These are phyloP conservation scores for Albugo candida DNA, from an alignment of 352 stramenopile species.

Conservation along the genomic window DNA sequence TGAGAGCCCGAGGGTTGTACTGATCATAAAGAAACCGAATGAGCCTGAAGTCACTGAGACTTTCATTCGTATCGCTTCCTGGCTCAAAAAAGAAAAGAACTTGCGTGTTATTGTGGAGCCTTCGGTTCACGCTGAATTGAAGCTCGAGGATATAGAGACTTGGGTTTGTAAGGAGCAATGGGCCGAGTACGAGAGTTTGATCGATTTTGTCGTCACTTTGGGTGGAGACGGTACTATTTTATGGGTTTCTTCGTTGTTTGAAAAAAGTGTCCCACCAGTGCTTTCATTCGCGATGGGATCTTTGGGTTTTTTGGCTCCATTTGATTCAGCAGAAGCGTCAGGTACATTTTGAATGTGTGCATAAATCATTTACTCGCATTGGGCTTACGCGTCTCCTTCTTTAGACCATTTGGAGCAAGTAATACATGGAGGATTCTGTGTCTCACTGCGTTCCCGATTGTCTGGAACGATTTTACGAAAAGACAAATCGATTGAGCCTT, in stretches of 20 bases:
- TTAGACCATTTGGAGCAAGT: conserved; percentile 47
- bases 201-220: conserved; percentile 87
- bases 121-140: conserved; percentile 40
- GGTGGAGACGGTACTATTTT: conserved; percentile 88
- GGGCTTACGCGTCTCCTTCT: neutral
- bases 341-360: conserved; percentile 8
- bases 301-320: conserved; percentile 92
- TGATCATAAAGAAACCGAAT: conserved; percentile 82
- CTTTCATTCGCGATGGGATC: conserved; percentile 89
- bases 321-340: conserved; percentile 49
- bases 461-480: conserved; percentile 48
- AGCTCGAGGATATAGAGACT: conserved; percentile 30
- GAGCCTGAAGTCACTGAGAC: conserved; percentile 55
- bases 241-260: conserved; percentile 77
- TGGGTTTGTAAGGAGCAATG: conserved; percentile 41
- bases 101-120: conserved; percentile 60
- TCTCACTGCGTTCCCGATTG: conserved; percentile 61
- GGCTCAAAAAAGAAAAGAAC: conserved; percentile 55
- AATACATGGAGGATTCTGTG: conserved; percentile 67
- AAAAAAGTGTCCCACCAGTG: conserved; percentile 86
- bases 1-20: conserved; percentile 48
- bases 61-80: conserved; percentile 36
- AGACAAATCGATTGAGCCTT: conserved; percentile 25
- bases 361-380: neutral
- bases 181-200: conserved; percentile 44